Percentiles rank a stretch among this genome's conserved stretches.
Evolutionary conservation across 1,284 basidiomycete species (phyloP).

Genomic region (Irpex lacteus): DNA sequence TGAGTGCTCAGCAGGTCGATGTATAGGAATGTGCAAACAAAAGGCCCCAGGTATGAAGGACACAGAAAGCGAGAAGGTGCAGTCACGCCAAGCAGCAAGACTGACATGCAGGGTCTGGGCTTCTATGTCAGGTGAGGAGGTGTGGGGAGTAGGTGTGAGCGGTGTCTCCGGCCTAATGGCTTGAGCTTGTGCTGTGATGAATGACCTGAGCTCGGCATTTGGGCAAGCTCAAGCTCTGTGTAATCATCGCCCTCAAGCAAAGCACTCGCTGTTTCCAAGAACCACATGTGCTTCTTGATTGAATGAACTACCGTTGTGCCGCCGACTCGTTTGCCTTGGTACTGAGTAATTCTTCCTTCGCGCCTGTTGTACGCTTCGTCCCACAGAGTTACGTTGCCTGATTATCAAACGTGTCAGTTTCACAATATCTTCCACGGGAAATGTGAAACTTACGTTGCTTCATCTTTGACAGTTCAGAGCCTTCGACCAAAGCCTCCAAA

Average conservation of each 20-base stretch:
- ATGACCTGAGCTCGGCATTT: background rate
- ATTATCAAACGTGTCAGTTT: background rate
- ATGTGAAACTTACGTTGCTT: conserved; percentile 7
- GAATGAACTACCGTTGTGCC: conserved; percentile 96
- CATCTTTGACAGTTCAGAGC: conserved; percentile 29
- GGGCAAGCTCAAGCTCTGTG: conserved; percentile 34
- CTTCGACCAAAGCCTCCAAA: conserved; percentile 93
- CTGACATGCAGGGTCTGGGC: background rate
- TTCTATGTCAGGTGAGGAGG: background rate
- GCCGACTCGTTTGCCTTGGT: conserved; percentile 72
- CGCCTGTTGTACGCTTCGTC: conserved; percentile 66
- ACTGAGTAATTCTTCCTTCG: conserved; percentile 66
- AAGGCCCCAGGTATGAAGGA: background rate
- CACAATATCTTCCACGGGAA: background rate
- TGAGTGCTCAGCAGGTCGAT: background rate
- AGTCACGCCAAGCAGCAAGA: background rate
- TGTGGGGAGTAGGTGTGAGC: background rate
- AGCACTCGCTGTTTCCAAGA: conserved; percentile 88
- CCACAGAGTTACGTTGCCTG: conserved; percentile 51
- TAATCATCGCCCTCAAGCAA: conserved; percentile 75
- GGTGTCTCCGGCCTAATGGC: background rate
- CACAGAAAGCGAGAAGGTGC: background rate
- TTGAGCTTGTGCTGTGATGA: background rate
- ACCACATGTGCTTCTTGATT: conserved; percentile 97
- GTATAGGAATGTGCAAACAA: background rate